phyloP scores from a whole-genome alignment of 257 asterid species.

The Solanum peruvianum region DNA sequence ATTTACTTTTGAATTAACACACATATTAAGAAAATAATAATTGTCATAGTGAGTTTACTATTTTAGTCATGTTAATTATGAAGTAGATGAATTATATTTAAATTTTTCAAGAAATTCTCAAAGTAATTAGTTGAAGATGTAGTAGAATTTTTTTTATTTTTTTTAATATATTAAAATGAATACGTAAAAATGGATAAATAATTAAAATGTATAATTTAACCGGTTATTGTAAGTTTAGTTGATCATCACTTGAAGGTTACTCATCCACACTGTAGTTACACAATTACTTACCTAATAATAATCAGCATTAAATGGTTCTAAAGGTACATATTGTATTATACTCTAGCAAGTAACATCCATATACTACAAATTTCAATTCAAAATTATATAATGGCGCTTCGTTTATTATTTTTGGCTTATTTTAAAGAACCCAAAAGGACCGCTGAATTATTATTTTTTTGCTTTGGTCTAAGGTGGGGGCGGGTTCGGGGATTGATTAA shows the following conservation, averaged over 20 bases:
- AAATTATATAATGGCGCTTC: neutral
- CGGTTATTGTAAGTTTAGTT: neutral
- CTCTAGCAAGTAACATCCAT: neutral
- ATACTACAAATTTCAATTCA: neutral
- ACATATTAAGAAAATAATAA: too few species aligned
- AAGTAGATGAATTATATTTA: too few species aligned
- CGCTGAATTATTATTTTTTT: neutral
- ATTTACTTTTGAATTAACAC: neutral
- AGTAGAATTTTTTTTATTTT: too few species aligned
- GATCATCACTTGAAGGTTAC: neutral
- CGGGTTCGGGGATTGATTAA: neutral
- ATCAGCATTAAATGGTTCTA: neutral
- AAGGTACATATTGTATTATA: neutral
- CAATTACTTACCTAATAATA: neutral
- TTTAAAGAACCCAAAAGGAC: neutral
- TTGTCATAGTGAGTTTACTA: too few species aligned
- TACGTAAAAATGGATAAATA: too few species aligned
- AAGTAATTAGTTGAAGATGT: too few species aligned
- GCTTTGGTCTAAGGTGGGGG: neutral
- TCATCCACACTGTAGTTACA: neutral
- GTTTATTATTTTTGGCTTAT: neutral
- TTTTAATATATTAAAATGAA: too few species aligned
- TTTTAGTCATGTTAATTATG: too few species aligned
- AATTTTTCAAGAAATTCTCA: too few species aligned
- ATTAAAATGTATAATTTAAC: neutral